A percentile compares a stretch with the other conserved stretches of the same genome.
phyloP scores from a whole-genome alignment of 2,329 filamentous ascomycete genomes.

The Monosporascus sp. region DNA sequence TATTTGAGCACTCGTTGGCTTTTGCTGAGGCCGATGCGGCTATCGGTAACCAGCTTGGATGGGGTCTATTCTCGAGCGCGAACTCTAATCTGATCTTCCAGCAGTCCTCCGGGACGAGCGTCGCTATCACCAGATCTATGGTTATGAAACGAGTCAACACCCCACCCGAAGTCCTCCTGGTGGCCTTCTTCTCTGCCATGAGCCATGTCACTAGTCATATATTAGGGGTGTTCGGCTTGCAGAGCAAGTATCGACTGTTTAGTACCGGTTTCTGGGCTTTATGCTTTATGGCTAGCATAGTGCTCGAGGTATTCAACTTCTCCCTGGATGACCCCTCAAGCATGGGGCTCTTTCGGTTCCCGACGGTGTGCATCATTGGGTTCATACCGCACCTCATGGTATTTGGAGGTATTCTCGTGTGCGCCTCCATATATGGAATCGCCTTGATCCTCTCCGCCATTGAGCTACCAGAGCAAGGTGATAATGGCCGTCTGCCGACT shows the following conservation, averaged over 20 bases:
- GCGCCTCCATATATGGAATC: conserved; percentile 68
- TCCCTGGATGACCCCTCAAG: conserved; percentile 53
- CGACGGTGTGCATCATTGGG: conserved; percentile 89
- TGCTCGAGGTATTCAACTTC: conserved; percentile 65
- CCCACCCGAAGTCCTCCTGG: conserved; percentile 78
- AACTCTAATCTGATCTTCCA: conserved; percentile 38
- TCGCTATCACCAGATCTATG: conserved; percentile 55
- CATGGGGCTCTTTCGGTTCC: conserved; percentile 74
- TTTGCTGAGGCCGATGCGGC: conserved; percentile 94
- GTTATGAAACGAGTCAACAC: conserved; percentile 80
- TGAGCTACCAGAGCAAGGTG: conserved; percentile 48
- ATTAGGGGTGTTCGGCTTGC: conserved; percentile 73
- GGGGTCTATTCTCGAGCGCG: conserved; percentile 55
- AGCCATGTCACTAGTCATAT: conserved; percentile 83
- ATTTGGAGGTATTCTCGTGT: conserved; percentile 69
- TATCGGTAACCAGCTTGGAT: conserved; percentile 71
- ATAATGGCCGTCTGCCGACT: conserved; percentile 27
- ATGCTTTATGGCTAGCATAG: conserved; percentile 81
- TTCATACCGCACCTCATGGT: conserved; percentile 94
- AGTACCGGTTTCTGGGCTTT: conserved; percentile 88
- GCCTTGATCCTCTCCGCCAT: conserved; percentile 73
- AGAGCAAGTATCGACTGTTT: conserved; percentile 72
- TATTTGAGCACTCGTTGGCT: conserved; percentile 92
- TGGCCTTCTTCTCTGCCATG: conserved; percentile 82
- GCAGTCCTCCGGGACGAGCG: conserved; percentile 31